Conservation (phyloP, 1,284 basidiomycete species). For the Blastosporella zonata region DNA sequence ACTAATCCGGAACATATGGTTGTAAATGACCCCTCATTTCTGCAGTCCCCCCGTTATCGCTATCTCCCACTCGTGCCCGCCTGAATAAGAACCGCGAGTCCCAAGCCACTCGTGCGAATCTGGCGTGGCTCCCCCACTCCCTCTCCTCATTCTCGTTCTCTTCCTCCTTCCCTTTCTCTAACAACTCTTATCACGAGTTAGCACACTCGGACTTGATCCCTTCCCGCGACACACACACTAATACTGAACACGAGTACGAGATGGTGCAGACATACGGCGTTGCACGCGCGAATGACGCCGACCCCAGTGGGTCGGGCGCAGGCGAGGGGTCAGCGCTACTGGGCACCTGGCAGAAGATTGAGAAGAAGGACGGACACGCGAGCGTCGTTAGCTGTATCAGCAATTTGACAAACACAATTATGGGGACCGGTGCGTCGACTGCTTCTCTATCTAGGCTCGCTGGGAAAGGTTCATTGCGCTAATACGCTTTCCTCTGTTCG, state of each 20-base stretch:
- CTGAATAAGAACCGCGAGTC: background rate
- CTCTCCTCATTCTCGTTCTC: slow-evolving; percentile 6
- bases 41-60: slow-evolving; percentile 5
- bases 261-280: slow-evolving; percentile 67
- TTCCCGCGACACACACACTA: background rate
- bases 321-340: slow-evolving; percentile 53
- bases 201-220: no score
- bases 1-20: slow-evolving; percentile 1
- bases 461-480: background rate
- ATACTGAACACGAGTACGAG: slow-evolving; percentile 32
- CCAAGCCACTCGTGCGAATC: slow-evolving; percentile 18
- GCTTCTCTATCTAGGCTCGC: background rate
- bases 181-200: no score
- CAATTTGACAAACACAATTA: slow-evolving; percentile 84
- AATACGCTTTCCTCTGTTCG: background rate
- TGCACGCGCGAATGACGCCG: slow-evolving; percentile 31
- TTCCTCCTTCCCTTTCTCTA: slow-evolving; percentile 2
- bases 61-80: background rate
- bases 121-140: slow-evolving; percentile 26
- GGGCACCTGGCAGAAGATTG: slow-evolving; percentile 31
- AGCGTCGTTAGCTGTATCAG: slow-evolving; percentile 64
- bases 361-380: slow-evolving; percentile 59
- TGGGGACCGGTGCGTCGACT: slow-evolving; percentile 71
- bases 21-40: no score
- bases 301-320: slow-evolving; percentile 20